Evolutionary conservation across 1,284 basidiomycete genomes (phyloP).

Genomic region (Ceratobasidium sp.): DNA sequence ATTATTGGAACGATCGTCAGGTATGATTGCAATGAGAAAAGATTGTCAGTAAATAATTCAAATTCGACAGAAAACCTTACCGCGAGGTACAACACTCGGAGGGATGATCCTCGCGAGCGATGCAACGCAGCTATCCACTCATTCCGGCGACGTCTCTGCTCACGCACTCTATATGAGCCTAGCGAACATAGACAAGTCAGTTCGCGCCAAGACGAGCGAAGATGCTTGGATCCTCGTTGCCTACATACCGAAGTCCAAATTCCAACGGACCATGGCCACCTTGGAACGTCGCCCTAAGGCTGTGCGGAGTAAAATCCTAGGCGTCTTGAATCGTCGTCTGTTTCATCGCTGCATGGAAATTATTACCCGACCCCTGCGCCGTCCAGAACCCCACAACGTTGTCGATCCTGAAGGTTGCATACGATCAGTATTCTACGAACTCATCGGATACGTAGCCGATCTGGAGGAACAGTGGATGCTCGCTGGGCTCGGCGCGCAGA

Average conservation of each 20-base stretch:
- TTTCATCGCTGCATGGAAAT: constrained; percentile 25
- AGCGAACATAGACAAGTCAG: constrained; percentile 18
- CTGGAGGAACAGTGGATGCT: constrained; percentile 6
- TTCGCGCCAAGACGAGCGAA: not conserved
- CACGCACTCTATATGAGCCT: constrained; percentile 16
- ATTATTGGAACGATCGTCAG: constrained; percentile 10
- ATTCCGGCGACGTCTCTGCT: not conserved
- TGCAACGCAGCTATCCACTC: not conserved
- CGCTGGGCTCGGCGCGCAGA: not conserved
- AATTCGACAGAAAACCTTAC: not conserved
- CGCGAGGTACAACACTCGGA: not conserved
- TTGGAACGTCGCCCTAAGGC: not conserved
- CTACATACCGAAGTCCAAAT: constrained; percentile 10
- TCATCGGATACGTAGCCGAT: not conserved
- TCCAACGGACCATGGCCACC: not conserved
- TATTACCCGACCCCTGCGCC: not conserved
- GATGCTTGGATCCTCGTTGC: constrained; percentile 11
- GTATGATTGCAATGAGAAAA: not conserved
- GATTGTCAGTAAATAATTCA: not conserved
- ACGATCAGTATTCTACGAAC: not conserved
- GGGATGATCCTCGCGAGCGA: constrained; percentile 5
- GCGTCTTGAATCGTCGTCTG: constrained; percentile 7
- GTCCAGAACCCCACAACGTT: not conserved
- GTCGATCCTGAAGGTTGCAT: constrained; percentile 11
- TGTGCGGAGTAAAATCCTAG: not conserved